Evolutionary conservation across 2,329 filamentous ascomycete genomes (phyloP).

Genomic region (Hymenoscyphus albidus): DNA sequence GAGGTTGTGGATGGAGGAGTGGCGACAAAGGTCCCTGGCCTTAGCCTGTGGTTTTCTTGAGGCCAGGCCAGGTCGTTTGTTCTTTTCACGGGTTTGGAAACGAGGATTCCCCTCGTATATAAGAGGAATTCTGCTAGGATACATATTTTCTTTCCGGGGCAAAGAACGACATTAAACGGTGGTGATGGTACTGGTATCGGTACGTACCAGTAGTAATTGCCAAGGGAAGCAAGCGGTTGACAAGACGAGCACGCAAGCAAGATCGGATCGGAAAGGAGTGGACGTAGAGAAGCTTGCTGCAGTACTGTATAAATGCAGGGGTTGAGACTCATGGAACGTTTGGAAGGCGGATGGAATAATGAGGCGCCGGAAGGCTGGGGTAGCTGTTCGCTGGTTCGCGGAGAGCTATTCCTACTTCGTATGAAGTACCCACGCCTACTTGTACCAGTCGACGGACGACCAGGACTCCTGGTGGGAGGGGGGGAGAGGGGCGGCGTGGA

Average conservation of each 20-base stretch:
- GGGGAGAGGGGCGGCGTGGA: not conserved
- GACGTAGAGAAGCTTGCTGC: not conserved
- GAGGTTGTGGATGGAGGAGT: not conserved
- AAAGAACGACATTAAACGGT: not conserved
- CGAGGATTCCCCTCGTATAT: not conserved
- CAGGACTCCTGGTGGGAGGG: not conserved
- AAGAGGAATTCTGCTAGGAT: not conserved
- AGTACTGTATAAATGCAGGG: not conserved
- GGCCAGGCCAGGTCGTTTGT: not conserved
- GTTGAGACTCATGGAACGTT: not conserved
- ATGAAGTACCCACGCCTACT: no score
- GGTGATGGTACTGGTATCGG: not conserved
- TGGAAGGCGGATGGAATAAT: constrained; percentile 1
- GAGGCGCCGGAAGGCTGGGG: not conserved
- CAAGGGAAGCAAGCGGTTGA: not conserved
- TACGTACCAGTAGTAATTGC: not conserved
- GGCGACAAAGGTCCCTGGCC: not conserved
- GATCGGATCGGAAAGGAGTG: not conserved
- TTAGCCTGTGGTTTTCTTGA: not conserved
- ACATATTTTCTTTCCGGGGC: not conserved
- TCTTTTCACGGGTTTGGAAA: not conserved
- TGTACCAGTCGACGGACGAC: not conserved
- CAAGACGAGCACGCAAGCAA: not conserved
- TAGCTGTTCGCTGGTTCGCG: not conserved
- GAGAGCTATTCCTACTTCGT: not conserved